phyloP scores from a whole-genome alignment of 768 basidiomycete genomes.

The Tylopilus rubrobrunneus region DNA sequence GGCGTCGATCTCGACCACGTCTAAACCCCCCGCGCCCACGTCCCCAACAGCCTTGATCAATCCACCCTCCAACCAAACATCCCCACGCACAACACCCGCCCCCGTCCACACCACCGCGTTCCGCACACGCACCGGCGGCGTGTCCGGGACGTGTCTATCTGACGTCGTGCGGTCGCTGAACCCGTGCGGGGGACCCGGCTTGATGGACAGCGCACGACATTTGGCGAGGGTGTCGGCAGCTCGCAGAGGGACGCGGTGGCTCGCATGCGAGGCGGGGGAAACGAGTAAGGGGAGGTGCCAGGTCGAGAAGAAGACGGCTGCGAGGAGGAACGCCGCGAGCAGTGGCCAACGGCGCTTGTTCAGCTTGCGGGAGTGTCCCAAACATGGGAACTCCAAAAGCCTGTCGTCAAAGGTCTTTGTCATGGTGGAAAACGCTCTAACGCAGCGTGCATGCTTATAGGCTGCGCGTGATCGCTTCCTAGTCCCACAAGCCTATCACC shows the following conservation, averaged over 20 bases:
- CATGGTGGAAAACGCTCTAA: conserved; percentile 4
- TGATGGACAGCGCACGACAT: conserved; percentile 42
- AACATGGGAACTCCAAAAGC: background rate
- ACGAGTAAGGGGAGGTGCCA: conserved; percentile 4
- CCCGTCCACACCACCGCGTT: conserved; percentile 85
- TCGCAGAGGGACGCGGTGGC: conserved; percentile 17
- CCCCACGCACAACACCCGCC: conserved; percentile 56
- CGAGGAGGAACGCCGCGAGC: conserved; percentile 13
- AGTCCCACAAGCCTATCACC: too few species aligned
- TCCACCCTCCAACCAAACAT: conserved; percentile 61
- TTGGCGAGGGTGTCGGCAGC: conserved; percentile 35
- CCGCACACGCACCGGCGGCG: conserved; percentile 49
- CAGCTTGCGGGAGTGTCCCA: background rate
- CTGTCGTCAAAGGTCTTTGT: conserved; percentile 3
- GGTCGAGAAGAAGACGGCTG: conserved; percentile 13
- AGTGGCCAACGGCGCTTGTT: conserved; percentile 14
- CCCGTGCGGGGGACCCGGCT: conserved; percentile 41
- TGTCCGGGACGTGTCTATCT: conserved; percentile 54
- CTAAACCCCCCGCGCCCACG: background rate
- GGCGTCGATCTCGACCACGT: conserved; percentile 42
- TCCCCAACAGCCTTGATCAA: conserved; percentile 54
- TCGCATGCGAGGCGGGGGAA: too few species aligned
- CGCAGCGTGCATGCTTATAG: too few species aligned
- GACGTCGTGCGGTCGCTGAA: conserved; percentile 49
- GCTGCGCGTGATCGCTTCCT: too few species aligned